Conservation (phyloP, 352 stramenopile species). For the Detonula confervacea region DNA sequence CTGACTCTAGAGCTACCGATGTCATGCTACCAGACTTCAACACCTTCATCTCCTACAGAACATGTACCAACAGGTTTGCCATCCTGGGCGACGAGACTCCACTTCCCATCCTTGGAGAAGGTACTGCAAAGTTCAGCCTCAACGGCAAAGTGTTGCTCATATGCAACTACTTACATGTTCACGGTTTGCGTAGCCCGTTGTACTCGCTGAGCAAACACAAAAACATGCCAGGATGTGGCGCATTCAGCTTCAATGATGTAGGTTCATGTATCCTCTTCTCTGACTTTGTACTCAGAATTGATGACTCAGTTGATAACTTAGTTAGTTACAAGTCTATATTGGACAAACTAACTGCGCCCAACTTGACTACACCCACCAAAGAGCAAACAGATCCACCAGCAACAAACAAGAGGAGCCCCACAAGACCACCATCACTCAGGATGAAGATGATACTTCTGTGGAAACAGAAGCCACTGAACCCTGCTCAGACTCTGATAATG, state of each 20-base stretch:
- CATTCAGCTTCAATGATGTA: background rate
- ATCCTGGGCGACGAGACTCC: background rate
- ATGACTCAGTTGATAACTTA: slow-evolving; percentile 6
- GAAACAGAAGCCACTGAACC: too few relatives aligned
- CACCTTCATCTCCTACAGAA: slow-evolving; percentile 8
- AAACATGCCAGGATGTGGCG: slow-evolving; percentile 2
- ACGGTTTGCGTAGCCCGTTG: slow-evolving; percentile 8
- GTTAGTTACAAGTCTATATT: slow-evolving; percentile 17
- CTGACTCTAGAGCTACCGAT: slow-evolving; percentile 17
- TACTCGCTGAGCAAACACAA: slow-evolving; percentile 14
- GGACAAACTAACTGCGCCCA: background rate
- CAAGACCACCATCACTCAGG: too few relatives aligned
- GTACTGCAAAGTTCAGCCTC: slow-evolving; percentile 16
- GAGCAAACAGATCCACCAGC: too few relatives aligned
- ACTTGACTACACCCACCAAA: slow-evolving; percentile 5
- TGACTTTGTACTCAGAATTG: slow-evolving; percentile 11
- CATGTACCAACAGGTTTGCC: background rate
- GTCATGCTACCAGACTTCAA: slow-evolving; percentile 16
- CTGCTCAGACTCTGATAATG: too few relatives aligned
- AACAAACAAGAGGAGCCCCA: too few relatives aligned
- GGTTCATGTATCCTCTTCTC: slow-evolving; percentile 24
- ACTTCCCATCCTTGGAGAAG: background rate
- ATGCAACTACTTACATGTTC: slow-evolving; percentile 21
- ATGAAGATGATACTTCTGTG: too few relatives aligned
- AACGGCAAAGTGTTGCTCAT: slow-evolving; percentile 23